These are phyloP conservation scores for Sapria himalayana DNA, from an alignment of 345 rosid genomes.

Conservation along the genomic window DNA sequence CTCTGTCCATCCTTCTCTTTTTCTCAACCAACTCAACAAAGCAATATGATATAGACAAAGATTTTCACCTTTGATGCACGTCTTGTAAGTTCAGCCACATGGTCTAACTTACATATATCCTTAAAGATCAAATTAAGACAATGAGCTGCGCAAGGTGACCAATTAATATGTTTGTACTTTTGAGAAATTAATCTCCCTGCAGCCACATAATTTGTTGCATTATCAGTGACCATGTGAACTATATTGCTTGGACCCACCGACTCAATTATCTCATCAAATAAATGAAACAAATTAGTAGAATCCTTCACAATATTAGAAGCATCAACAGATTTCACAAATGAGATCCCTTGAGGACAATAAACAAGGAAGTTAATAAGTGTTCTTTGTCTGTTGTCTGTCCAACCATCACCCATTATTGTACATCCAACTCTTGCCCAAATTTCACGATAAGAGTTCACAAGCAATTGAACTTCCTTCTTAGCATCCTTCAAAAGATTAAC, in stretches of 20 bases:
- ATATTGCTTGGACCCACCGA: slow-evolving; percentile 27
- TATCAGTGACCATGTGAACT: slow-evolving; percentile 30
- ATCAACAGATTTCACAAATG: slow-evolving; percentile 27
- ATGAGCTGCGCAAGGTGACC: no score
- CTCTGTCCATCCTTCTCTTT: no score
- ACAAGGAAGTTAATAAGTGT: slow-evolving; percentile 20
- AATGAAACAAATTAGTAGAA: slow-evolving; percentile 14
- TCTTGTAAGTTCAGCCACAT: no score
- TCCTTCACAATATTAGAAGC: slow-evolving; percentile 24
- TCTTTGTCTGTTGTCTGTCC: slow-evolving; percentile 14
- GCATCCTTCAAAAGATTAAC: slow-evolving; percentile 19
- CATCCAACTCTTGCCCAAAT: slow-evolving; percentile 43
- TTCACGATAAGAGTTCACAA: slow-evolving; percentile 17
- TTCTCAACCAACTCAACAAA: no score
- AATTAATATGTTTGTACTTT: slow-evolving; percentile 15
- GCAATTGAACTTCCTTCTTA: slow-evolving; percentile 14
- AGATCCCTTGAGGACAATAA: slow-evolving; percentile 26
- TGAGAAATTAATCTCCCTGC: slow-evolving; percentile 26
- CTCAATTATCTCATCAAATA: slow-evolving; percentile 25
- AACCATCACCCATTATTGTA: slow-evolving; percentile 24
- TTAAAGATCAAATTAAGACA: no score
- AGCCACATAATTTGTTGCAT: slow-evolving; percentile 15
- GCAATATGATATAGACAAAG: no score
- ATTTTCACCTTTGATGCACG: no score
- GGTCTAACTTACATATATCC: no score